phyloP scores from a whole-genome alignment of 805 yeast genomes.

The Tetrapisispora iriomotensis region DNA sequence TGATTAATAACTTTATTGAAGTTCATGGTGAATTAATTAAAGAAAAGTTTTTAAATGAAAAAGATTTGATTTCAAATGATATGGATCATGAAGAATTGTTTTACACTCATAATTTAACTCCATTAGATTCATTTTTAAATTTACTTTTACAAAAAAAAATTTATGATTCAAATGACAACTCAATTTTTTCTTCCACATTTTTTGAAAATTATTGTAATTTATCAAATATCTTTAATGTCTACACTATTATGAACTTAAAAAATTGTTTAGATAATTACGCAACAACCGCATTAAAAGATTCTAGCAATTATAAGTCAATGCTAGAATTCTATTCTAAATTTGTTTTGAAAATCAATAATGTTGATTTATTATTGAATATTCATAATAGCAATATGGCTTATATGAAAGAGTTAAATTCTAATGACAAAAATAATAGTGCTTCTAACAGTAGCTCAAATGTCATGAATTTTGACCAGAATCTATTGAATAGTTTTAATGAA shows the following conservation, averaged over 20 bases:
- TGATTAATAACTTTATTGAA: constrained; percentile 27
- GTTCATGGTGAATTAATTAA: constrained; percentile 26
- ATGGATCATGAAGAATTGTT: constrained; percentile 1
- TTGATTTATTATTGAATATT: constrained; percentile 12
- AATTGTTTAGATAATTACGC: constrained; percentile 21
- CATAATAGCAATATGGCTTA: too few species aligned
- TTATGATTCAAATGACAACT: background rate
- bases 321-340: constrained; percentile 29
- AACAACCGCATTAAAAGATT: constrained; percentile 23
- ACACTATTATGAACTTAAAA: constrained; percentile 4
- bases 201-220: constrained; percentile 22
- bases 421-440: background rate
- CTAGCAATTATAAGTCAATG: constrained; percentile 18
- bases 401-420: background rate
- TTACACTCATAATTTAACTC: constrained; percentile 1
- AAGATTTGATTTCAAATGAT: background rate
- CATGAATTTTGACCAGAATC: background rate
- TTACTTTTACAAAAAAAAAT: background rate
- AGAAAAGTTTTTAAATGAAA: background rate
- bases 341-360: constrained; percentile 30
- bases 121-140: constrained; percentile 1
- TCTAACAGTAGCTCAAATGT: background rate
- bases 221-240: constrained; percentile 4
- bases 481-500: constrained; percentile 10
- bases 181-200: constrained; percentile 16